Percentiles rank a stretch among this genome's conserved stretches.
Evolutionary conservation across 345 rosid genomes (phyloP).

Genomic region (Erucastrum elatum): DNA sequence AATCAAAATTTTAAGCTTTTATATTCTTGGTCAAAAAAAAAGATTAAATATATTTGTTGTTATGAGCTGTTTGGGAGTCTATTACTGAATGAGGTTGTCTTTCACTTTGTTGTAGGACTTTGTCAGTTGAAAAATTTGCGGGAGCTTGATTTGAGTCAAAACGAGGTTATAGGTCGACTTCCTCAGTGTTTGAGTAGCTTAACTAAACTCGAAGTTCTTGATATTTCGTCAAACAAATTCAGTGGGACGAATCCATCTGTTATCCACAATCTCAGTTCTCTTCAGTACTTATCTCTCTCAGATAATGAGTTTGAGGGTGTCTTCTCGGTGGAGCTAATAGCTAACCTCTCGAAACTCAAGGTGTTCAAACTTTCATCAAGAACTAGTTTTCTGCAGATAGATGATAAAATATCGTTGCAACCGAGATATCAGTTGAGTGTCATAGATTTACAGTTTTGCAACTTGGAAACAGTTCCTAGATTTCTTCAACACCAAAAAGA

Average conservation of each 20-base stretch:
- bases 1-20: background rate
- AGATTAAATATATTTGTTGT: background rate
- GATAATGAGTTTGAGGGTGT: constrained; percentile 15
- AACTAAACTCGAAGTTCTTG: constrained; percentile 23
- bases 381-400: background rate
- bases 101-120: background rate
- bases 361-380: constrained; percentile 21
- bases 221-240: constrained; percentile 18
- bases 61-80: background rate
- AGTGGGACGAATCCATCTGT: background rate
- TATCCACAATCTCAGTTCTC: background rate
- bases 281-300: constrained; percentile 21
- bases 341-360: constrained; percentile 18
- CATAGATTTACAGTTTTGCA: background rate
- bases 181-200: constrained; percentile 6
- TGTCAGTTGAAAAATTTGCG: background rate
- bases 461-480: background rate
- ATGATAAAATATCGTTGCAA: background rate
- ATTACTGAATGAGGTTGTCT: background rate
- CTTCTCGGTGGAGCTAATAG: background rate
- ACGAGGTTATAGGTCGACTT: background rate
- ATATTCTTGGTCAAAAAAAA: too few species aligned
- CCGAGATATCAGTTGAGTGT: constrained; percentile 14
- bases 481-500: constrained; percentile 17
- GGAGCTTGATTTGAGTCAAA: background rate